Conservation (phyloP, 768 basidiomycete species). For the Agrocybe praecox region DNA sequence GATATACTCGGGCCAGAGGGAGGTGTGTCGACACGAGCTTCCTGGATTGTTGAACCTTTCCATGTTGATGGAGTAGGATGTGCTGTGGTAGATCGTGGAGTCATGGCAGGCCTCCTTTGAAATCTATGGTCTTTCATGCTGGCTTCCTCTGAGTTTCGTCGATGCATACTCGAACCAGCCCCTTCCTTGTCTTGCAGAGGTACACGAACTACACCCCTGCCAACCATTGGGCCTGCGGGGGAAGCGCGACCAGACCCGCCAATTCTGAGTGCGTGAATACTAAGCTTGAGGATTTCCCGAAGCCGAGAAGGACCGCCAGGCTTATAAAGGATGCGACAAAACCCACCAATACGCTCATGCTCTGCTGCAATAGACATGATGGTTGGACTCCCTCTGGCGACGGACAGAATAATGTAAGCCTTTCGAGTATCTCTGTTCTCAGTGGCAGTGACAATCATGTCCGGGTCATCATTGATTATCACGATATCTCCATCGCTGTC, state of each 20-base stretch:
- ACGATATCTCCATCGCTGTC: slow-evolving; percentile 66
- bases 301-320: slow-evolving; percentile 84
- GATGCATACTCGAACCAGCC: slow-evolving; percentile 12
- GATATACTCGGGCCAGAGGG: slow-evolving; percentile 45
- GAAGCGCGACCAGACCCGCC: slow-evolving; percentile 33
- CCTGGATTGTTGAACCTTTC: slow-evolving; percentile 33
- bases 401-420: slow-evolving; percentile 78
- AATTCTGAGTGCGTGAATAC: slow-evolving; percentile 58
- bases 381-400: slow-evolving; percentile 65
- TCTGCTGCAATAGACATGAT: slow-evolving; percentile 66
- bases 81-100: slow-evolving; percentile 52
- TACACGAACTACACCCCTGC: slow-evolving; percentile 9
- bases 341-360: slow-evolving; percentile 81
- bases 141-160: slow-evolving; percentile 49
- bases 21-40: slow-evolving; percentile 27
- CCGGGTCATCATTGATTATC: slow-evolving; percentile 79
- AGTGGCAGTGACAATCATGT: slow-evolving; percentile 57
- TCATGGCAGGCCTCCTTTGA: slow-evolving; percentile 50
- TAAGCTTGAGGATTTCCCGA: slow-evolving; percentile 63
- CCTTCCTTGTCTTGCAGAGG: background rate
- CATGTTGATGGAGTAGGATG: slow-evolving; percentile 39
- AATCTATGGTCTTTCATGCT: slow-evolving; percentile 14
- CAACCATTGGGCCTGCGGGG: slow-evolving; percentile 9
- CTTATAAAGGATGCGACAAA: slow-evolving; percentile 88
- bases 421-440: slow-evolving; percentile 55